Conservation (phyloP, 495 filamentous ascomycete genomes). For the Annulohypoxylon moriforme region DNA sequence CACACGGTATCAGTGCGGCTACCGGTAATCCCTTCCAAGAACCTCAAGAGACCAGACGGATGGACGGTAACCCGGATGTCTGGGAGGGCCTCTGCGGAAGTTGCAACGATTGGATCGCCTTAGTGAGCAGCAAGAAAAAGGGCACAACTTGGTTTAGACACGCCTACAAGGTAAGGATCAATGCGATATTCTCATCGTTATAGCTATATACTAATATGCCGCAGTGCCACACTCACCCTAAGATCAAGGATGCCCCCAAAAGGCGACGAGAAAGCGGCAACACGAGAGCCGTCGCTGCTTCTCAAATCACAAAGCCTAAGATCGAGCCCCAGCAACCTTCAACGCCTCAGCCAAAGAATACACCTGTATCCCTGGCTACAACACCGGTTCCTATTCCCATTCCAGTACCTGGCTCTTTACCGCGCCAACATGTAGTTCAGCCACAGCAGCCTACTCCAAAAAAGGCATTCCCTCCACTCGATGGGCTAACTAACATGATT, state of each 20-base stretch:
- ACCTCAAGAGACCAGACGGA: constrained; percentile 74
- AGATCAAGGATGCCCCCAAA: constrained; percentile 78
- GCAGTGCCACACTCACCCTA: constrained; percentile 79
- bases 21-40: constrained; percentile 79
- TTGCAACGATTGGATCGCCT: constrained; percentile 81
- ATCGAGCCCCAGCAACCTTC: constrained; percentile 49
- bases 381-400: constrained; percentile 53
- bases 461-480: constrained; percentile 46
- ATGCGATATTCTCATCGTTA: neutral
- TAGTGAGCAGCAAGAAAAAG: constrained; percentile 87
- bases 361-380: constrained; percentile 46
- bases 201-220: constrained; percentile 20
- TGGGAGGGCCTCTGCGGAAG: constrained; percentile 84
- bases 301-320: constrained; percentile 54
- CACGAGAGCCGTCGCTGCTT: constrained; percentile 50
- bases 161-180: constrained; percentile 76
- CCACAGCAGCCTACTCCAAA: constrained; percentile 48
- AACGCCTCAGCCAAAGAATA: constrained; percentile 58
- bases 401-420: constrained; percentile 36
- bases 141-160: constrained; percentile 87
- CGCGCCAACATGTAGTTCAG: constrained; percentile 38
- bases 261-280: constrained; percentile 73
- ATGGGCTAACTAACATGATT: constrained; percentile 58
- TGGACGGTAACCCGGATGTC: constrained; percentile 81
- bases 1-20: constrained; percentile 81